A percentile compares a stretch with the other conserved stretches of the same genome.
Conservation (phyloP, 2,329 filamentous ascomycete species). For the Chrysoporthe austroafricana region DNA sequence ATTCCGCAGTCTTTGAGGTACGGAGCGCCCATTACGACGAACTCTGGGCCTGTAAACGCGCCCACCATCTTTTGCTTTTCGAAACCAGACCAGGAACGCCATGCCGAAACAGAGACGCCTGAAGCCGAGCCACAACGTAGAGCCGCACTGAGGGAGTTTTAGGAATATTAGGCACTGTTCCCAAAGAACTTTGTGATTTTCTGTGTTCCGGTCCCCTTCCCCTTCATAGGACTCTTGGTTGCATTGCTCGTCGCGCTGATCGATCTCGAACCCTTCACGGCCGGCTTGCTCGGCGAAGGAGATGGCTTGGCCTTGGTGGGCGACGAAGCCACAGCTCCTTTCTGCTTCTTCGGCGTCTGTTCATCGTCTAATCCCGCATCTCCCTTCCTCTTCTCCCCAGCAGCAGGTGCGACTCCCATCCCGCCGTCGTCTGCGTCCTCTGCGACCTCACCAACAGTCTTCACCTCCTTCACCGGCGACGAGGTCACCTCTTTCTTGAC, state of each 20-base stretch:
- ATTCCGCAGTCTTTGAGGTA: neutral
- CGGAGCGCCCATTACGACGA: neutral
- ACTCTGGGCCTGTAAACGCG: neutral
- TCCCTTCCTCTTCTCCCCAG: slow-evolving; percentile 31
- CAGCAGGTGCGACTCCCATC: slow-evolving; percentile 22
- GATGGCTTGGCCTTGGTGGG: slow-evolving; percentile 30
- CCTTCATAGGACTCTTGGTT: slow-evolving; percentile 40
- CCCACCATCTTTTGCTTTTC: neutral
- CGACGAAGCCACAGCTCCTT: slow-evolving; percentile 30
- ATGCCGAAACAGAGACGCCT: no score
- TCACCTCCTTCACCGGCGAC: slow-evolving; percentile 31
- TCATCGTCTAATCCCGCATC: slow-evolving; percentile 23
- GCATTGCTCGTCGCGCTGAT: slow-evolving; percentile 49
- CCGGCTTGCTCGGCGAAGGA: slow-evolving; percentile 32
- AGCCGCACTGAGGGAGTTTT: neutral
- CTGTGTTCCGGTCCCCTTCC: slow-evolving; percentile 41
- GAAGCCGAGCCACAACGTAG: neutral
- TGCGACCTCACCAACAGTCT: slow-evolving; percentile 23
- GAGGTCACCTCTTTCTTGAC: slow-evolving; percentile 34
- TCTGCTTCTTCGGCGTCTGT: slow-evolving; percentile 34
- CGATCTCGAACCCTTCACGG: slow-evolving; percentile 32
- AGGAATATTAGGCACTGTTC: slow-evolving; percentile 43
- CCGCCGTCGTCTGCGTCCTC: slow-evolving; percentile 35
- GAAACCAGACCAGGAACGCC: neutral
- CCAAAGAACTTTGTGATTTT: slow-evolving; percentile 55